Conservation (phyloP, 1,139 yeast species). For the Scheffersomyces lignicola region DNA sequence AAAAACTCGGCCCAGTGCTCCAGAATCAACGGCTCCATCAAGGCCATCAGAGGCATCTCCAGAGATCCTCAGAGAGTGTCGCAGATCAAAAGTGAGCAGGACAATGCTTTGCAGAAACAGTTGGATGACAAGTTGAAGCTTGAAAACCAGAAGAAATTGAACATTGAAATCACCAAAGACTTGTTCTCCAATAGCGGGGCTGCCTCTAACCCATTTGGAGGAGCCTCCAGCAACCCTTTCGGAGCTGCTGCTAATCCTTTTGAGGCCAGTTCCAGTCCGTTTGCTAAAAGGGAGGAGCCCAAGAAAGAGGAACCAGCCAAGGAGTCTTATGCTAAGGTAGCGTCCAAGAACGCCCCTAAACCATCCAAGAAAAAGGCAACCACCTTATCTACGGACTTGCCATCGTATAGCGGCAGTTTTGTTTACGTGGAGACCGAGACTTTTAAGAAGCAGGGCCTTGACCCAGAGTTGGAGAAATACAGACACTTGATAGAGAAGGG, state of each 20-base stretch:
- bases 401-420: constrained; percentile 62
- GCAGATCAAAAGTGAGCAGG: constrained; percentile 37
- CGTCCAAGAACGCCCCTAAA: constrained; percentile 17
- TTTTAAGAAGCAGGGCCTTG: constrained; percentile 38
- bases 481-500: constrained; percentile 51
- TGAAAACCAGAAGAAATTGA: constrained; percentile 41
- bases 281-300: constrained; percentile 8
- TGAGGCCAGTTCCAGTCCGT: constrained; percentile 12
- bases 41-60: constrained; percentile 72
- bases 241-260: constrained; percentile 28
- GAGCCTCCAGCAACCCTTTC: constrained; percentile 32
- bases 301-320: constrained; percentile 8
- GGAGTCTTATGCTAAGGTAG: constrained; percentile 27
- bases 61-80: constrained; percentile 55
- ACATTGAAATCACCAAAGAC: constrained; percentile 47
- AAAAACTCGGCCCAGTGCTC: constrained; percentile 56
- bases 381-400: constrained; percentile 25
- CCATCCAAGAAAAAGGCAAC: constrained; percentile 8
- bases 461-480: constrained; percentile 47
- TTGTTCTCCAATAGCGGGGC: constrained; percentile 27
- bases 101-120: constrained; percentile 32
- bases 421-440: constrained; percentile 69
- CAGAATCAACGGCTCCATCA: constrained; percentile 64
- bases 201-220: constrained; percentile 25
- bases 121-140: constrained; percentile 43